These are phyloP conservation scores for Samsoniella hepiali DNA, from an alignment of 2,329 filamentous ascomycete species.

Conservation along the genomic window DNA sequence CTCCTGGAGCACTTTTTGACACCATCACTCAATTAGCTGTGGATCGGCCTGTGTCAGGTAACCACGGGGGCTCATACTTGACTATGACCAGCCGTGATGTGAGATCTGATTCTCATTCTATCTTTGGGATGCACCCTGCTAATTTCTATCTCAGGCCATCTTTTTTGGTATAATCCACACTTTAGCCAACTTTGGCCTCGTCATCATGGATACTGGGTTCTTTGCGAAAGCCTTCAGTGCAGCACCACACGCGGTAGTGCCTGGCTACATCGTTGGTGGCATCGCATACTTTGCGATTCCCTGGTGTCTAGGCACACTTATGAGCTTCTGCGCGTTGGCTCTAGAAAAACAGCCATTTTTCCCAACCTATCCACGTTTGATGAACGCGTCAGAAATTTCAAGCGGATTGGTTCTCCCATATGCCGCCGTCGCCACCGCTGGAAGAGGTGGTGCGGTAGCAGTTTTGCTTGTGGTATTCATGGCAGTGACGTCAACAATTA, in stretches of 20 bases:
- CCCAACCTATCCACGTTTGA: conserved; percentile 53
- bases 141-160: conserved; percentile 35
- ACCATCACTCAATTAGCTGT: conserved; percentile 44
- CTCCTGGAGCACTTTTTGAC: conserved; percentile 47
- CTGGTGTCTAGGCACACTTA: conserved; percentile 50
- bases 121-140: not conserved
- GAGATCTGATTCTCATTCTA: conserved; percentile 11
- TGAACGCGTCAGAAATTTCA: conserved; percentile 59
- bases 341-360: conserved; percentile 47
- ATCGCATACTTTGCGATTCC: conserved; percentile 54
- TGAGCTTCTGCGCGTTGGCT: conserved; percentile 45
- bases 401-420: conserved; percentile 69
- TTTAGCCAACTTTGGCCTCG: conserved; percentile 49
- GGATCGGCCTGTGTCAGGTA: conserved; percentile 47
- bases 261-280: conserved; percentile 51
- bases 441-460: conserved; percentile 66
- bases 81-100: conserved; percentile 53
- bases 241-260: conserved; percentile 44
- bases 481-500: conserved; percentile 63
- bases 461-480: conserved; percentile 70
- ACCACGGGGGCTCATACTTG: conserved; percentile 51
- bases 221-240: conserved; percentile 52
- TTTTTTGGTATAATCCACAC: conserved; percentile 49
- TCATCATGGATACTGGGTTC: conserved; percentile 54
- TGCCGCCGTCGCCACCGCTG: conserved; percentile 65